Base-by-base conservation (phyloP, 129 eudicot genomes). In the Centrapalus pauciflorus region DNA sequence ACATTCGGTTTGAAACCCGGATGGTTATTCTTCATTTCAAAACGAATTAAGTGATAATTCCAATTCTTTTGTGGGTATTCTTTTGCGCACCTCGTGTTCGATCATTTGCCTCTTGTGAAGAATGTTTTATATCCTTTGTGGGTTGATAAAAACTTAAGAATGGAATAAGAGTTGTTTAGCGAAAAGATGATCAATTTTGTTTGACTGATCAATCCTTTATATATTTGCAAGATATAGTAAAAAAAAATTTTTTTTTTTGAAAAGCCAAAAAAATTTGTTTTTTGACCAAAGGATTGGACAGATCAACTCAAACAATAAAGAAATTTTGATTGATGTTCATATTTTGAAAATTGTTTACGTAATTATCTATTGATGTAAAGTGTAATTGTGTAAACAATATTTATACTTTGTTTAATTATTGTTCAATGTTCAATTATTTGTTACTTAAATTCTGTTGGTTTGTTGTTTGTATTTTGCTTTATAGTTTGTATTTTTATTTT, bases 151-250 rank as follows among this genome's bases (percentile, higher is more conserved):
- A 14, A 41, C 16, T 67, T 69, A 29, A 14, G 28, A 56, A 38
- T 4, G n/a, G 17, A 37, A 2, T 35, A 52, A 13, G 58, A 30
- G 57, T 56, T 17, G 20, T 28, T 30, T 29, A 14, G 25, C 8
- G 51, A 38, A 49, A 55, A 33, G 74, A 88, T 80, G 96, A 80
- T 83, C 57, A 76, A 85, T 10, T 66, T 3, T 33, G 48, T 49
- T 21, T 50, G 29, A 33, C 50, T 12, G 61, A 23, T 35, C 34
- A 40, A 37, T 23, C 6, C 13, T 37, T 25, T 3, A 24, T 14
- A 32, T 11, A 19, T 21, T 25, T 46, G 54, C 11, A 10, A 34
- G 68, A 21, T 62, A 23, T 38, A 11, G 45, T 62, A 8, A 27
- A n/a, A n/a, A n/a, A n/a, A n/a, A n/a, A n/a, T n/a, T n/a, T n/a